Evolutionary conservation across 805 yeast genomes (phyloP), one percentile per base, ranked within the genome.

Genomic region (Ogataea pignaliae): DNA sequence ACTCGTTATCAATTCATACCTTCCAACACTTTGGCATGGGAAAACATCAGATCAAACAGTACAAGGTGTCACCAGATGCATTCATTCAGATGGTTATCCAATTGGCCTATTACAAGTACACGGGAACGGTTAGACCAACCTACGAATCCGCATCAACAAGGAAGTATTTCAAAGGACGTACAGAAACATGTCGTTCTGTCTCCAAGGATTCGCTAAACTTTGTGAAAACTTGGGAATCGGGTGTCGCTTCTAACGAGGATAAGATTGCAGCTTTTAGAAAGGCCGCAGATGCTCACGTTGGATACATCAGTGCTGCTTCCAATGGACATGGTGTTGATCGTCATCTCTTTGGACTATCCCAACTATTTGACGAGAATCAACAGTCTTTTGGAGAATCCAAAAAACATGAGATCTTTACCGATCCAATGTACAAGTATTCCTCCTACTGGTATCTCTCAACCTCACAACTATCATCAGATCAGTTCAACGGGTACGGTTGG

Each of bases 141-240:
- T 91, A 91, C 68, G 99, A 91, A 68, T 83, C 96, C 41, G 97
- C 97, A 3, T 88, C 98, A 16, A 91, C 97, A 2, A 81, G 98
- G 66, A 83, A 80, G 63, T 91, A 75, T 66, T 84, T 80, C 60
- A 81, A 78, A 58, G 99, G 99, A 44, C 80, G 99, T 64, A 91
- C 98, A 9, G 99, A 91, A 68, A 85, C 97, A 18, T 88, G 93
- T 49, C 78, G 99, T 59, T 70, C 88, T 4, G 96, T 88, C 10
- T 81, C 96, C 9, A 61, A 63, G 41, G 95, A 85, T 60, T 76
- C 88, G 21, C 71, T 76, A 39, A 70, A 70, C 30, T 86, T 89
- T 65, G 95, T 85, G 45, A 70, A 77, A 59, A 79, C 85, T 31
- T 87, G 95, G 88, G 72, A 81, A 54, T 69, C 78, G 5, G 48